phyloP scores from a whole-genome alignment of 2,329 filamentous ascomycete genomes.

The Ceratocystis albifundus region DNA sequence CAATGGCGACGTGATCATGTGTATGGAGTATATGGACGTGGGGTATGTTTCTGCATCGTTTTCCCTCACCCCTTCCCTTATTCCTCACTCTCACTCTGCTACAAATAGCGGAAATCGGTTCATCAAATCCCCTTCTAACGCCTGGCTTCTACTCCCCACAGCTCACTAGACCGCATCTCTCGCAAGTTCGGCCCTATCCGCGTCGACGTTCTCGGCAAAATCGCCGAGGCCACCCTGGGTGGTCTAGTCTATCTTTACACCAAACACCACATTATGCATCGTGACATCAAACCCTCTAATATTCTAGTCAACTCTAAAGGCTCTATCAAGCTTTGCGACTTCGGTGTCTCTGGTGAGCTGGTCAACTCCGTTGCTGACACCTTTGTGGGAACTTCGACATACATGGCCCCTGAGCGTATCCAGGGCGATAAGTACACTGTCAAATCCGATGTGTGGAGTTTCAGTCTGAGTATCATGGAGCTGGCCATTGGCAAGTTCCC shows the following conservation, averaged over 20 bases:
- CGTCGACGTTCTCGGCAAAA: slow-evolving; percentile 94
- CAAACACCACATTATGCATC: slow-evolving; percentile 95
- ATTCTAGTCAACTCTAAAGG: slow-evolving; percentile 91
- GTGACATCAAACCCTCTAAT: slow-evolving; percentile 97
- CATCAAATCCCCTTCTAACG: background rate
- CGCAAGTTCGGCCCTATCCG: slow-evolving; percentile 89
- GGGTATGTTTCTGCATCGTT: slow-evolving; percentile 53
- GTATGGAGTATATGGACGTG: slow-evolving; percentile 99
- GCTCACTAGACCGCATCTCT: slow-evolving; percentile 84
- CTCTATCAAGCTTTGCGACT: slow-evolving; percentile 94
- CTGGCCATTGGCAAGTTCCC: slow-evolving; percentile 95
- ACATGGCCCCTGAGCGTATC: slow-evolving; percentile 98
- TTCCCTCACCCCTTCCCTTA: background rate
- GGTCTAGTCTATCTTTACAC: slow-evolving; percentile 92
- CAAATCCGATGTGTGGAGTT: slow-evolving; percentile 98
- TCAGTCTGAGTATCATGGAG: slow-evolving; percentile 91
- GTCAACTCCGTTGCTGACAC: slow-evolving; percentile 98
- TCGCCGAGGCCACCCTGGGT: slow-evolving; percentile 86
- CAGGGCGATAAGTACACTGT: slow-evolving; percentile 95
- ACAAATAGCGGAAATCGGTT: background rate
- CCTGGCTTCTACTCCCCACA: slow-evolving; percentile 32
- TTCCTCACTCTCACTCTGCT: background rate
- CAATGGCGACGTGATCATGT: slow-evolving; percentile 96
- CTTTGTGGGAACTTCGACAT: slow-evolving; percentile 95
- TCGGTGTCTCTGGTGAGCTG: slow-evolving; percentile 94